Evolutionary conservation across 192 early-diverging fungal genomes (phyloP), one percentile per base, ranked within the genome.

Genomic region (Coemansia reversa): DNA sequence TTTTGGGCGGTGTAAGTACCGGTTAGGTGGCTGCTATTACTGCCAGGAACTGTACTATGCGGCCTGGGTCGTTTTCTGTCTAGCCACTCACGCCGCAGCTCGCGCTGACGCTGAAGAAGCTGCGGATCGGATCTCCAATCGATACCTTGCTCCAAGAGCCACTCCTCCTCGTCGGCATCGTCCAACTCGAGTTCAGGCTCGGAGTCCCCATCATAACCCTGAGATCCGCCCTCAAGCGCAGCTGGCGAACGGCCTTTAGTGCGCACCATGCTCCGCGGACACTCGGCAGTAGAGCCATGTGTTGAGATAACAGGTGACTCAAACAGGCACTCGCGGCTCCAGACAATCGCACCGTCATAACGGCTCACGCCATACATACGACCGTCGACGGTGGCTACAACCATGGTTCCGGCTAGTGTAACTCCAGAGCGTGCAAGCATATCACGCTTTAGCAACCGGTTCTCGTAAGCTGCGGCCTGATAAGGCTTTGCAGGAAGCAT

Each of bases 111-210:
- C 65, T 71, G 64, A n/a, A 69, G 69, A 19, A 72, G 56, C 51
- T 76, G 70, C 4, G 77, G 62, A 20, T 75, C 68, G 2, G 77
- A 80, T 24, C 72, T 64, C 77, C 77, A 80, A 61, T 80, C 77
- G 11, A 80, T 80, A 2, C 77, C 77, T 48, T 80, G 77, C 39
- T 80, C 77, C 50, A 80, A 64, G 18, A 80, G 68, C 77, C 77
- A 80, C 55, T 80, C 77, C 27, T 80, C 77, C 49, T 79, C 76
- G 61, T 27, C 24, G 29, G n/a, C 19, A 53, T 45, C 51, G 22
- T 29, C 28, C 7, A 19, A 7, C 4, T 62, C 30, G 19, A 32
- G 33, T 39, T 58, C 49, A 22, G 28, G 19, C 19, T 24, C 18
- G 12, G 35, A 42, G 14, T 39, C n/a, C 7, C 9, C 19, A 19